A percentile compares a stretch with the other conserved stretches of the same genome.
Evolutionary conservation across 106 monocot species (phyloP).

Genomic region (Posidonia australis): DNA sequence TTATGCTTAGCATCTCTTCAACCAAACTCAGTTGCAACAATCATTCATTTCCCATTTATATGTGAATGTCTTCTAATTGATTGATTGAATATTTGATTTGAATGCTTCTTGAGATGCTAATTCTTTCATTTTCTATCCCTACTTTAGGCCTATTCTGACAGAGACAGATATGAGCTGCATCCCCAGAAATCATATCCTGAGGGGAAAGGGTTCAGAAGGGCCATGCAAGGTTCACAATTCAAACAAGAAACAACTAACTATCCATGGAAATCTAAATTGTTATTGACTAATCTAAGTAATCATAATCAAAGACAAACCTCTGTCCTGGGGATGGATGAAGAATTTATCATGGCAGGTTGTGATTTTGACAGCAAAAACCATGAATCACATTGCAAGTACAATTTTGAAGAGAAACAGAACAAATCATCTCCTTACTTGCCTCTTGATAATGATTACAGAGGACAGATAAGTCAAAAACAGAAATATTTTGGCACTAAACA

Average conservation of each 20-base stretch:
- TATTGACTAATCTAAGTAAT: not conserved
- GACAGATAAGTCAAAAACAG: not conserved
- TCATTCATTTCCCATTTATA: not conserved
- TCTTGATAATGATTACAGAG: not conserved
- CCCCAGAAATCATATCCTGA: not conserved
- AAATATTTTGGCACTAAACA: not conserved
- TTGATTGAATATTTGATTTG: not conserved
- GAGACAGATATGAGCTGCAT: not conserved
- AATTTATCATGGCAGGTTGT: conserved; percentile 9
- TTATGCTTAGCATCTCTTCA: too few relatives aligned
- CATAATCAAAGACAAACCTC: not conserved
- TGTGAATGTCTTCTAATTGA: not conserved
- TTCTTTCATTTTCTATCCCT: too few relatives aligned
- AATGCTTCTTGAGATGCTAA: not conserved
- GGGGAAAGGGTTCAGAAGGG: not conserved
- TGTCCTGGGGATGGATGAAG: conserved; percentile 4
- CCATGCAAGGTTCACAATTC: not conserved
- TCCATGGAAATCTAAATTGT: not conserved
- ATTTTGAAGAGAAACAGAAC: not conserved
- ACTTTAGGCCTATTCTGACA: too few relatives aligned
- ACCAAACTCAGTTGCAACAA: too few relatives aligned
- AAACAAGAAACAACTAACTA: not conserved
- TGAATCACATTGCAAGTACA: not conserved
- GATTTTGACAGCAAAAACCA: not conserved
- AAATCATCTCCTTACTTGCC: not conserved